These are phyloP conservation scores for Erodium trifolium DNA, from an alignment of 441 rosid genomes.

Conservation along the genomic window DNA sequence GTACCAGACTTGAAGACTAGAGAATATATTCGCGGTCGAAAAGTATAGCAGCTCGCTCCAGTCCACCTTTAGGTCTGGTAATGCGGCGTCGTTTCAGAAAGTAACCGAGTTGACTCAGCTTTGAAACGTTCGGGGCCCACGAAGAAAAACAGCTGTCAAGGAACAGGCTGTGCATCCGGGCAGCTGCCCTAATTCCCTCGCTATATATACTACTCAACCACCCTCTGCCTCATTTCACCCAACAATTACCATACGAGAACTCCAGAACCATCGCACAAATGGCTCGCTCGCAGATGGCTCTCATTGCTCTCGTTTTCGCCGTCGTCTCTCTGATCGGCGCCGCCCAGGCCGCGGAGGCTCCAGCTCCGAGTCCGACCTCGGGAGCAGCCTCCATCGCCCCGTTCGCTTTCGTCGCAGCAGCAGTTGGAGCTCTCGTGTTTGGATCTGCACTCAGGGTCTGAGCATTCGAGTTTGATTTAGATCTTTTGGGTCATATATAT, in stretches of 20 bases:
- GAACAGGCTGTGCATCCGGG: constrained; percentile 27
- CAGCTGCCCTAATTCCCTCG: constrained; percentile 24
- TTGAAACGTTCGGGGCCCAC: constrained; percentile 10
- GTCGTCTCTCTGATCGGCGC: constrained; percentile 24
- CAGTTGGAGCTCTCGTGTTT: constrained; percentile 26
- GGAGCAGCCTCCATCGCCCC: constrained; percentile 31
- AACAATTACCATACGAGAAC: background rate
- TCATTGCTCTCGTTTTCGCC: constrained; percentile 18
- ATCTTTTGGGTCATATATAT: too few species aligned
- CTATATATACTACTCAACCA: constrained; percentile 16
- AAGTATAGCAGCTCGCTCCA: too few species aligned
- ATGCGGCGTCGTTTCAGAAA: too few species aligned
- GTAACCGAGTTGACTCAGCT: background rate
- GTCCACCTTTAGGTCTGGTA: too few species aligned
- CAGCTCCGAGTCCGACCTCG: constrained; percentile 40
- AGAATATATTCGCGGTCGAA: too few species aligned
- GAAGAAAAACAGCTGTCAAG: constrained; percentile 16
- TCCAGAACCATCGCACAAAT: constrained; percentile 6
- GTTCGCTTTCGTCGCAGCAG: constrained; percentile 22
- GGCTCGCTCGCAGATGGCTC: constrained; percentile 18
- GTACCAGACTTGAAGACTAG: too few species aligned
- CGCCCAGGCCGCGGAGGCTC: constrained; percentile 30
- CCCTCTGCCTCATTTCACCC: background rate
- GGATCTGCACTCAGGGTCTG: constrained; percentile 37
- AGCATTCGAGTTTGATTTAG: background rate